Conservation (phyloP, 306 rosid genomes). For the Bauhinia variegata region DNA sequence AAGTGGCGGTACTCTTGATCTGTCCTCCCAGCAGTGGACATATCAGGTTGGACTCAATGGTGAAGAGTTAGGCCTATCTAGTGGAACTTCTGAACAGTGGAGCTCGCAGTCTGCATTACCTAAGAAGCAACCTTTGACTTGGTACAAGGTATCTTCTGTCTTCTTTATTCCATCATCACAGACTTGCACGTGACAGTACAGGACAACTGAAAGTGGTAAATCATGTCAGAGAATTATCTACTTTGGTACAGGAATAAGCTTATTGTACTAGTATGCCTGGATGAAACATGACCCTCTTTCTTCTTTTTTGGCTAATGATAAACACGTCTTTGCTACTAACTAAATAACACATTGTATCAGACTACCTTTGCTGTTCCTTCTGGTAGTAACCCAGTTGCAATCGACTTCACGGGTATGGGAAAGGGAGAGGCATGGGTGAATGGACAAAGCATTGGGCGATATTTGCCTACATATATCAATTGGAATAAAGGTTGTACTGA, state of each 20-base stretch:
- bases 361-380: constrained; percentile 66
- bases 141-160: constrained; percentile 79
- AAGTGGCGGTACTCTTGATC: constrained; percentile 63
- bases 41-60: constrained; percentile 90
- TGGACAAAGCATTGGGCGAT: constrained; percentile 94
- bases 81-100: constrained; percentile 76
- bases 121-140: constrained; percentile 74
- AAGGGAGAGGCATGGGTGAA: constrained; percentile 98
- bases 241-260: no score
- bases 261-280: no score
- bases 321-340: constrained; percentile 35
- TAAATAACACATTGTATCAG: constrained; percentile 49
- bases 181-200: background rate
- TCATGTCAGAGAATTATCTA: background rate
- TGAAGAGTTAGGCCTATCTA: constrained; percentile 62
- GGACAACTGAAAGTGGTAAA: background rate
- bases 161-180: background rate
- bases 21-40: constrained; percentile 82
- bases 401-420: constrained; percentile 91
- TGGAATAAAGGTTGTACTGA: constrained; percentile 56
- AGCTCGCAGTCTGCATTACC: constrained; percentile 65
- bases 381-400: constrained; percentile 76
- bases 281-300: no score
- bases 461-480: constrained; percentile 72
- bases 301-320: no score